A percentile compares a stretch with the other conserved stretches of the same genome.
Conservation (phyloP, 2,329 filamentous ascomycete genomes). For the Paracoccidioides lutzii region DNA sequence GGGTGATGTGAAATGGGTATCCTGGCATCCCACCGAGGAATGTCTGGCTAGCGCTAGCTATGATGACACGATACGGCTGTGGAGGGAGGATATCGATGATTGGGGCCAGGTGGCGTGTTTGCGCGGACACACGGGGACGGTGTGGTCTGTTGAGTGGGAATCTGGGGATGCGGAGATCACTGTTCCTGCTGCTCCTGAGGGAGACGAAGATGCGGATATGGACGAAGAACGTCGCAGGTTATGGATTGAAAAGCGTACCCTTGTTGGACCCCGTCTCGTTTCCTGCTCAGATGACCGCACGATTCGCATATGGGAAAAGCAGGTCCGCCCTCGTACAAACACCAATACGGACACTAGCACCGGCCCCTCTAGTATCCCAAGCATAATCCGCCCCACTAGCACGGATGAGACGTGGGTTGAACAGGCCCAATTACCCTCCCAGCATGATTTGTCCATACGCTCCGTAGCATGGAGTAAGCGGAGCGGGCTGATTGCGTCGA, state of each 20-base stretch:
- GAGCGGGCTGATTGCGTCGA: conserved; percentile 70
- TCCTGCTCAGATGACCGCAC: conserved; percentile 78
- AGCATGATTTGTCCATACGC: conserved; percentile 73
- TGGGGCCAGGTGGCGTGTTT: conserved; percentile 83
- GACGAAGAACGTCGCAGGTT: conserved; percentile 11
- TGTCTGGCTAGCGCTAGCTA: conserved; percentile 85
- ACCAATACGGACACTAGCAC: conserved; percentile 23
- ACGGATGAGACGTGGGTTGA: conserved; percentile 75
- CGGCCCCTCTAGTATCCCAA: conserved; percentile 50
- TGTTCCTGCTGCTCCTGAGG: conserved; percentile 8
- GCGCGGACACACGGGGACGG: conserved; percentile 69
- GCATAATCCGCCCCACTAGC: conserved; percentile 62
- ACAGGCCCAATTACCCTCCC: conserved; percentile 58
- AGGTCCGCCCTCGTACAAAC: conserved; percentile 34
- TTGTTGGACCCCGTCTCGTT: conserved; percentile 47
- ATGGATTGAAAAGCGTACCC: conserved; percentile 21
- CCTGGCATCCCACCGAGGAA: conserved; percentile 74
- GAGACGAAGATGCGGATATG: conserved; percentile 23
- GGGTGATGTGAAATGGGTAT: conserved; percentile 86
- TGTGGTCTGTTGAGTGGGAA: conserved; percentile 73
- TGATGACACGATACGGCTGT: conserved; percentile 79
- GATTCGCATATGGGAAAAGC: conserved; percentile 65
- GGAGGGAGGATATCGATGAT: conserved; percentile 83
- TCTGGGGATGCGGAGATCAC: conserved; percentile 12
- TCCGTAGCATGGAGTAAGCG: conserved; percentile 68